Evolutionary conservation across 2,329 filamentous ascomycete genomes (phyloP), one percentile per base, ranked within the genome.

Genomic region (Plectosphaerella plurivora): DNA sequence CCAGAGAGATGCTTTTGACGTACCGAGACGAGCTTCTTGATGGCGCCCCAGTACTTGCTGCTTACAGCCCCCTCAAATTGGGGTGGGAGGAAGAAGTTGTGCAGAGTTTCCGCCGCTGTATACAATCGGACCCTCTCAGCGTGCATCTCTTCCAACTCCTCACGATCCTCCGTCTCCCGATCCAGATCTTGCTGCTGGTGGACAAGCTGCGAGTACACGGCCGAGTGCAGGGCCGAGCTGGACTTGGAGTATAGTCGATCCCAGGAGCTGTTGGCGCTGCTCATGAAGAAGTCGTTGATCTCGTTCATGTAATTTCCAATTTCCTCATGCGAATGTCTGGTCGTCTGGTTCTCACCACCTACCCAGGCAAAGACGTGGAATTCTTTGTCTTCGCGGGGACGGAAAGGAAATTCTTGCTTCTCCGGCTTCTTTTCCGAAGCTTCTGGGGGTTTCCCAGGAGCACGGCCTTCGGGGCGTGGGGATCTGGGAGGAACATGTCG

Each of bases 31-130:
- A 69, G 22, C 3, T 50, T 53, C 51, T 60, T 61, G 0, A 73
- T 39, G n/a, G 73, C 69, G 2, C 73, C 75, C 75, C 74, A 78
- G 50, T 68, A 77, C 51, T 73, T 75, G 5, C 55, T 53, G 1
- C 64, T 63, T 3, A 72, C 76, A 1, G 72, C 67, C 0, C 67
- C 68, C 9, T 68, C 58, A 20, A 68, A 67, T 2, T 60, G 53
- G 0, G 57, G 37, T 1, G 75, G 73, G 8, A 77, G 60, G 52
- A 77, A 78, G 37, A 76, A 69, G 8, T 61, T 60, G 54, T 74
- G 75, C 1, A 76, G 35, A 2, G 61, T 54, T 36, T 75, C 69
- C 2, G 68, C 68, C 28, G 65, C 65, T 52, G 75, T 75, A 51
- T 73, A 69, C 1, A 77, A 20, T 10, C 18, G 14, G 12, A 49